Evolutionary conservation across 1,139 yeast species (phyloP), one percentile per base, ranked within the genome.

Genomic region (Candida sp.): DNA sequence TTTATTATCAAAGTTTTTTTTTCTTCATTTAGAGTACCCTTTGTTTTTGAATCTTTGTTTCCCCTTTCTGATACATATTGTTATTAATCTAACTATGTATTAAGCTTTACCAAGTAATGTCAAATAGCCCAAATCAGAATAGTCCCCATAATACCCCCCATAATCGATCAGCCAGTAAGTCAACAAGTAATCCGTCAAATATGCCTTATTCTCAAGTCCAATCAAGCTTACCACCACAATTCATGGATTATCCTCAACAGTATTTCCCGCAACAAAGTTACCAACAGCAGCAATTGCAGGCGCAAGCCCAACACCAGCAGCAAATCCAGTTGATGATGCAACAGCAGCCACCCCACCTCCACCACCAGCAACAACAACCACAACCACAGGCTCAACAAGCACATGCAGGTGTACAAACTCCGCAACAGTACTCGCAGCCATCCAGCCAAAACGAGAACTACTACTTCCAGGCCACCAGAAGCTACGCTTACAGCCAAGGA

Each of bases 241-340:
- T 48, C 35, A 48, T 44, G 45, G 50, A 50, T 17, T 47, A 50
- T 38, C 42, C 53, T n/a, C 54, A 51, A 50, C 51, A 47, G 23
- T 42, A 32, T 5, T 42, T 41, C 8, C 41, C 33, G 27, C 52
- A 40, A 31, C 46, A 40, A 44, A 11, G 26, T 11, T 38, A 48
- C 28, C 45, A 27, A 17, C 49, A 42, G 39, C 50, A 44, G 31
- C 50, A 38, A 26, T 46, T 35, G 40, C 47, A 32, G 27, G 40
- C 40, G 9, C 42, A 38, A 11, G 17, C 11, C 23, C 49, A 46
- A 42, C 39, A 17, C 6, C 47, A 39, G 30, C 49, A 37, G 22
- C 44, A 42, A 42, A 8, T 22, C 28, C 50, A 43, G 39, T 38
- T 39, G 27, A 34, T 42, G 31, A 32, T 35, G 41, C 49, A 44